phyloP scores from a whole-genome alignment of 108 stramenopile species.

The Epithemia pelagica region DNA sequence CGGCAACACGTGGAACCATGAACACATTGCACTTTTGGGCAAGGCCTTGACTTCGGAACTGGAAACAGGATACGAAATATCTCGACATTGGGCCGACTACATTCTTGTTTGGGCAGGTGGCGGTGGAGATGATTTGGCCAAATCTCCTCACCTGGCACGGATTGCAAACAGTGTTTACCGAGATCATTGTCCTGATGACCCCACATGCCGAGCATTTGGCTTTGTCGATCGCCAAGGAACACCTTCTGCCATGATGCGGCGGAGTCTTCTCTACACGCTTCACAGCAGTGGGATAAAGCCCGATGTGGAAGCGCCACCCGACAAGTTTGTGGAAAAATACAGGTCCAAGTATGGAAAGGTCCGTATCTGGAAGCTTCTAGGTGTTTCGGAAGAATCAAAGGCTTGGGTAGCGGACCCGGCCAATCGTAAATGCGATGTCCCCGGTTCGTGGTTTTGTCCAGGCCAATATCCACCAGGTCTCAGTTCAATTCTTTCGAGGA shows the following conservation, averaged over 20 bases:
- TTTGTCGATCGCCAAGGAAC: slow-evolving; percentile 75
- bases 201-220: slow-evolving; percentile 84
- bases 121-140: slow-evolving; percentile 94
- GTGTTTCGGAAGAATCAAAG: slow-evolving; percentile 73
- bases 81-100: slow-evolving; percentile 93
- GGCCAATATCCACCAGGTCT: slow-evolving; percentile 87
- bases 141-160: slow-evolving; percentile 91
- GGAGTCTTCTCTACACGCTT: slow-evolving; percentile 88
- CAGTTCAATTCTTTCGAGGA: slow-evolving; percentile 47
- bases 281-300: slow-evolving; percentile 73
- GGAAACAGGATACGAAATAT: slow-evolving; percentile 90
- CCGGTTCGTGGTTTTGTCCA: slow-evolving; percentile 86
- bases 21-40: slow-evolving; percentile 97
- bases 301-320: slow-evolving; percentile 66
- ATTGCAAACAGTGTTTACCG: slow-evolving; percentile 98
- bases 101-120: slow-evolving; percentile 94
- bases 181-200: slow-evolving; percentile 92
- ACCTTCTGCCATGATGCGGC: slow-evolving; percentile 88
- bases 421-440: slow-evolving; percentile 73
- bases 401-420: slow-evolving; percentile 62
- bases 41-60: slow-evolving; percentile 82
- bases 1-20: slow-evolving; percentile 99
- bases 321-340: slow-evolving; percentile 83
- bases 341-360: slow-evolving; percentile 95
- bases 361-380: slow-evolving; percentile 92